Evolutionary conservation across 768 basidiomycete genomes (phyloP), one percentile per base, ranked within the genome.

Genomic region (Psilocybe subaeruginosa): DNA sequence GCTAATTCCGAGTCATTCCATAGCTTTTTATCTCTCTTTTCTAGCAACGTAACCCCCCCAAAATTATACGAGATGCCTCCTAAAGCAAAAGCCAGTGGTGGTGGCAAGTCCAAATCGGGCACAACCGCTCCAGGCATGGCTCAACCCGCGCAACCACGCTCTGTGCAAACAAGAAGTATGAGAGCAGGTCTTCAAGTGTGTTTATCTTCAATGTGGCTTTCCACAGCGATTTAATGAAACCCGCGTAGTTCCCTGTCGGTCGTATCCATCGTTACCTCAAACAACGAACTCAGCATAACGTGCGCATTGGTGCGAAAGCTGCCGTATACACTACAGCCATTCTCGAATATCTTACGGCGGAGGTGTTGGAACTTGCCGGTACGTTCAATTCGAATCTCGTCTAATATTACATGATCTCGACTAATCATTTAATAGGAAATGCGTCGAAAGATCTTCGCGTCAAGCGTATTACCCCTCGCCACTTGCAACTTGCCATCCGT

Each of bases 231-330:
- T 11, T 35, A 4, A 35, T 35, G 11, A 35, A 53, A 48, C 47
- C 17, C 50, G 46, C 16, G 0, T 68, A 95, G 94, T 97, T 97
- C 75, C 95, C 95, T 39, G 96, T 97, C 48, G 95, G 95, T 54
- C 95, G 95, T 93, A 95, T 97, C 59, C 96, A 99, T 73, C 87
- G 96, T 80, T 97, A 93, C 77, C 78, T 97, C 66, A 95, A 97
- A 74, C 90, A 90, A 71, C 85, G 91, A 65, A 97, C 93, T 16
- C 92, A 95, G 72, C 90, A 96, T 76, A 96, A 95, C 71, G 89
- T 97, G 56, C 91, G 95, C 39, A 94, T 99, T 65, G 96, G 95
- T 30, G 96, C 95, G n/a, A 97, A 97, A 74, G 95, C 95, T 29
- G 95, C 96, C 8, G 96, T 98, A 14, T 97, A 97, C 75, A 94